Conservation (phyloP, 257 asterid species). For the Solanum habrochaites region DNA sequence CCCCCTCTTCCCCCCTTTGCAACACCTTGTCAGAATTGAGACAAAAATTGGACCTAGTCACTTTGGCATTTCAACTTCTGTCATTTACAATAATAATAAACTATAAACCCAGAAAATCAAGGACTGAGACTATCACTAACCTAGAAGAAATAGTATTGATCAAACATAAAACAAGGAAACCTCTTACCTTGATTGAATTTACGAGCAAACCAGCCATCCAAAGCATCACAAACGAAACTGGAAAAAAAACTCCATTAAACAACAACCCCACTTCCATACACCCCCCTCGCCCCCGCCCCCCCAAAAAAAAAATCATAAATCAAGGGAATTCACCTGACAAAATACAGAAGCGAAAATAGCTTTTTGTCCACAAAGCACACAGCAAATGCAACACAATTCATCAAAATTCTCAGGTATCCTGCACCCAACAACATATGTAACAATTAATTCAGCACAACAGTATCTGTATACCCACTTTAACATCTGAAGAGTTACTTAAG, state of each 20-base stretch:
- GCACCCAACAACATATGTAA: not conserved
- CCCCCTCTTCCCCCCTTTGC: too few relatives aligned
- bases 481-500: not conserved
- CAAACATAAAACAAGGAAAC: not conserved
- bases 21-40: not conserved
- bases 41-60: not conserved
- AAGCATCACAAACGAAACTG: conserved; percentile 94
- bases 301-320: not conserved
- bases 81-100: not conserved
- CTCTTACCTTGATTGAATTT: conserved; percentile 86
- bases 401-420: conserved; percentile 46
- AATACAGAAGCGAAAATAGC: conserved; percentile 76
- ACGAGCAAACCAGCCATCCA: conserved; percentile 98
- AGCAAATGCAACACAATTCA: conserved; percentile 86
- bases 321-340: conserved; percentile 43
- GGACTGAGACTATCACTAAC: not conserved
- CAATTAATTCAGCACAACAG: not conserved
- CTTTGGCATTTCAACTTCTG: not conserved
- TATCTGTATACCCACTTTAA: not conserved
- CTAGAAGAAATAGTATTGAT: not conserved
- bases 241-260: not conserved
- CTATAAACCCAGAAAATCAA: not conserved
- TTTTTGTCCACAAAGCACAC: conserved; percentile 72
- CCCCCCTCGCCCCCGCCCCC: not conserved
- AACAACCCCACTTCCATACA: conserved; percentile 4